A percentile compares a stretch with the other conserved stretches of the same genome.
These are phyloP conservation scores for Ustulina deusta DNA, from an alignment of 2,329 filamentous ascomycete genomes.

Conservation along the genomic window DNA sequence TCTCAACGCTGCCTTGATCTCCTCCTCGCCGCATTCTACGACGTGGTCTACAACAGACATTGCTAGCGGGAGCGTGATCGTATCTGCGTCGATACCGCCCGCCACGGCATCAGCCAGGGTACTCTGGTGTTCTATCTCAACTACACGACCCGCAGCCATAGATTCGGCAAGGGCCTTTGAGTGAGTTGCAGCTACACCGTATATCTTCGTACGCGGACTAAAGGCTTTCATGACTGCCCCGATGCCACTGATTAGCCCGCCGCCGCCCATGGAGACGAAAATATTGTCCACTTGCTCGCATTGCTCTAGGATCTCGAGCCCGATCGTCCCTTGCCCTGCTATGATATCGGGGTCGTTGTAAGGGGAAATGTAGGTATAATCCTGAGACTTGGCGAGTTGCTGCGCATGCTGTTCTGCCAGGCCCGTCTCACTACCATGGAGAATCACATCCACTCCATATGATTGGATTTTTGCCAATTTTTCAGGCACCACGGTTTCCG, in stretches of 20 bases:
- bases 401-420: slow-evolving; percentile 17
- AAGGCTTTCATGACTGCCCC: slow-evolving; percentile 17
- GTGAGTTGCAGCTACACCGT: slow-evolving; percentile 12
- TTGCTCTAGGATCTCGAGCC: slow-evolving; percentile 17
- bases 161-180: slow-evolving; percentile 19
- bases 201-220: slow-evolving; percentile 17
- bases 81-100: slow-evolving; percentile 15
- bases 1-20: slow-evolving; percentile 6
- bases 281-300: slow-evolving; percentile 17
- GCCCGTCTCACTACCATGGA: slow-evolving; percentile 15
- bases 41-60: slow-evolving; percentile 19
- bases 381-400: slow-evolving; percentile 13
- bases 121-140: slow-evolving; percentile 9
- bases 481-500: slow-evolving; percentile 13
- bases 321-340: slow-evolving; percentile 20
- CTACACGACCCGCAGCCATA: slow-evolving; percentile 12
- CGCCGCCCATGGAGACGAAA: slow-evolving; percentile 20
- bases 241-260: slow-evolving; percentile 13
- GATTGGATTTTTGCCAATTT: slow-evolving; percentile 10
- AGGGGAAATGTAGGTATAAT: slow-evolving; percentile 14
- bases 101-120: slow-evolving; percentile 18
- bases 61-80: slow-evolving; percentile 16
- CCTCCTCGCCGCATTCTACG: slow-evolving; percentile 15
- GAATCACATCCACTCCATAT: slow-evolving; percentile 12
- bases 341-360: slow-evolving; percentile 21